These are phyloP conservation scores for Phytophthora sojae DNA, from an alignment of 352 stramenopile species.

Conservation along the genomic window DNA sequence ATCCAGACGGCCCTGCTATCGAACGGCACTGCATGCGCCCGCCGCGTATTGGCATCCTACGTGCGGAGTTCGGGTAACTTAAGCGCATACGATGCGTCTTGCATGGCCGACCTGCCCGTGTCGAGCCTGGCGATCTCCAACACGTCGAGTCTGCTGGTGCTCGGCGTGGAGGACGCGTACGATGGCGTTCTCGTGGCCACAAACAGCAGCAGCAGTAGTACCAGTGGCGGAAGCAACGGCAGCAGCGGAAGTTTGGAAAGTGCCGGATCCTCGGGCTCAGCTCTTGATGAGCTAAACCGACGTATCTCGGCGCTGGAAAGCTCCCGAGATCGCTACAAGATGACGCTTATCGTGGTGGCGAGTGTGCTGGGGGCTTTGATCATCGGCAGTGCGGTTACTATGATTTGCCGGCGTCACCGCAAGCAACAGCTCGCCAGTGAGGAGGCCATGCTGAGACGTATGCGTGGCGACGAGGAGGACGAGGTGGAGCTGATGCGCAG, in stretches of 20 bases:
- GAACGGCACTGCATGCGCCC: conserved; percentile 52
- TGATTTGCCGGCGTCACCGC: conserved; percentile 20
- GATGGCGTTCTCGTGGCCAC: conserved; percentile 39
- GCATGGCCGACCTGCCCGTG: conserved; percentile 43
- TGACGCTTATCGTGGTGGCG: conserved; percentile 43
- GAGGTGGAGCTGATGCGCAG: conserved; percentile 54
- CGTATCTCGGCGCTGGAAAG: conserved; percentile 31
- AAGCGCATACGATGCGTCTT: conserved; percentile 59
- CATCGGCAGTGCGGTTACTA: conserved; percentile 5
- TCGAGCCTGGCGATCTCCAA: conserved; percentile 47
- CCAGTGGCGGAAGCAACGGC: conserved; percentile 10
- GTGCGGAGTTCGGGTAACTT: conserved; percentile 54
- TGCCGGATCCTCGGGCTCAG: conserved; percentile 25
- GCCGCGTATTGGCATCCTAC: conserved; percentile 69
- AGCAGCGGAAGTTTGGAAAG: conserved; percentile 17
- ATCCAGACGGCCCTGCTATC: conserved; percentile 40
- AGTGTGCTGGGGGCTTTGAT: conserved; percentile 25
- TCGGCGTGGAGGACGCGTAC: conserved; percentile 60
- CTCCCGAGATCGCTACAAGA: conserved; percentile 36
- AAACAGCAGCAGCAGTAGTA: conserved; percentile 15
- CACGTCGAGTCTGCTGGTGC: conserved; percentile 42
- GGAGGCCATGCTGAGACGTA: conserved; percentile 44
- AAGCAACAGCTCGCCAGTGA: conserved; percentile 41
- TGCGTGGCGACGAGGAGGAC: conserved; percentile 49
- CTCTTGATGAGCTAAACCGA: conserved; percentile 19